Percentiles rank a stretch among this genome's conserved stretches.
phyloP scores from a whole-genome alignment of 257 asterid genomes.

The Marsdenia floribunda region DNA sequence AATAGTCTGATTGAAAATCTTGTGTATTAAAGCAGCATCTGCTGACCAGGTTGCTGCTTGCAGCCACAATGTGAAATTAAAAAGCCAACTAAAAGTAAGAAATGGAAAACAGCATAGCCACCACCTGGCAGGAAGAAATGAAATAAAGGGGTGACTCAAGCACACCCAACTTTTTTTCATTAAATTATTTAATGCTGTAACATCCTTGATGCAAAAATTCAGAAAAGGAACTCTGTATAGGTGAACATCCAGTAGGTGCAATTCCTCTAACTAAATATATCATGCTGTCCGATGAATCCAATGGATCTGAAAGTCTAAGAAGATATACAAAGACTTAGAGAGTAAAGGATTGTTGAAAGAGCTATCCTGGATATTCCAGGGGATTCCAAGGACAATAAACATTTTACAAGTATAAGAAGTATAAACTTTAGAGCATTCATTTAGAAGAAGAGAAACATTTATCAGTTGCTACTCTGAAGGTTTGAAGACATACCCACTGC shows the following conservation, averaged over 20 bases:
- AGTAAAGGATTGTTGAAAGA: background rate
- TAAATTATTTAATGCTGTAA: background rate
- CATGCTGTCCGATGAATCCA: background rate
- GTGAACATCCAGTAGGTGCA: background rate
- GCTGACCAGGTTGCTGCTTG: background rate
- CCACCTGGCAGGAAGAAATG: background rate
- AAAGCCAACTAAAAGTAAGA: background rate
- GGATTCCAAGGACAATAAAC: background rate
- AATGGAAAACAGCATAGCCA: background rate
- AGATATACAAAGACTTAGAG: background rate
- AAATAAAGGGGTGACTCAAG: background rate
- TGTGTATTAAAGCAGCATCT: background rate
- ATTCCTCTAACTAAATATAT: background rate
- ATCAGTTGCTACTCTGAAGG: background rate
- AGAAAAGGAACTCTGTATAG: background rate
- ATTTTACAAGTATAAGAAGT: background rate
- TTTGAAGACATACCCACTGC: conserved; percentile 62
- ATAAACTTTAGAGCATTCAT: background rate
- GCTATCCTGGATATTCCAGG: background rate
- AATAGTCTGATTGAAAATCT: background rate
- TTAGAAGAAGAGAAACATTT: background rate
- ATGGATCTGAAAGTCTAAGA: background rate
- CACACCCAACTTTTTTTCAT: background rate
- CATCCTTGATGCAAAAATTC: background rate
- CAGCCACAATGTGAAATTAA: background rate